Base-by-base conservation (phyloP, 1,284 basidiomycete genomes). In the Apiotrichum laibachii region DNA sequence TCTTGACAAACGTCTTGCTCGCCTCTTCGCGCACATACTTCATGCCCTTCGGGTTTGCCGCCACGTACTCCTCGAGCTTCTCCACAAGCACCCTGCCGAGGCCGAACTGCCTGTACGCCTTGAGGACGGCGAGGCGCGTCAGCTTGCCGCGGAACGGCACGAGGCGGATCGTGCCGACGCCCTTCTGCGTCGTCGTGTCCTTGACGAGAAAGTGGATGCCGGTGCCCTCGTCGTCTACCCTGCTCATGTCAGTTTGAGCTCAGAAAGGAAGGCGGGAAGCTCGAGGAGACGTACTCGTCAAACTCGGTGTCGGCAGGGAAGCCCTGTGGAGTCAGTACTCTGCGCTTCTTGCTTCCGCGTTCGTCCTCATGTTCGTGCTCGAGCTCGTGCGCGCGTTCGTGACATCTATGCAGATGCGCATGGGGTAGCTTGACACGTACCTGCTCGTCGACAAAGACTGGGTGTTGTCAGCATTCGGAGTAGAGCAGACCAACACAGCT, bases 381-480 rank as follows among this genome's bases (percentile, higher is more conserved):
- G 34, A n/a, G n/a, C n/a, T n/a, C n/a, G n/a, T n/a, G n/a, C n/a
- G n/a, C n/a, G n/a, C n/a, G 26, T 31, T 31, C 26, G 26, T 7
- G 26, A 31, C 26, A 31, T 3, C 26, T 31, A 7, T 31, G 26
- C 26, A 31, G 5, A 34, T 12, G 22, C 39, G 13, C 13, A 16
- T 16, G 34, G 11, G 8, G 0, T 8, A 12, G 34, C 43, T 26
- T 44, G 55, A 7, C 31, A 47, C 69, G 50, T 40, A 76, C 75
- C 66, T 77, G 75, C 61, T 77, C 77, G 9, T 74, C 71, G 11
- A 67, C 65, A 53, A 78, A 78, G 16, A 78, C 76, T 76, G 59
- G 12, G 15, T 15, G 33, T 16, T 54, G 58, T 19, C 13, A 53
- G 8, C 26, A 31, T 26, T 3, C 18, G 2, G 16, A 33, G 26